Conservation (phyloP, 2,329 filamentous ascomycete species). For the Trichoderma atrobrunneum region DNA sequence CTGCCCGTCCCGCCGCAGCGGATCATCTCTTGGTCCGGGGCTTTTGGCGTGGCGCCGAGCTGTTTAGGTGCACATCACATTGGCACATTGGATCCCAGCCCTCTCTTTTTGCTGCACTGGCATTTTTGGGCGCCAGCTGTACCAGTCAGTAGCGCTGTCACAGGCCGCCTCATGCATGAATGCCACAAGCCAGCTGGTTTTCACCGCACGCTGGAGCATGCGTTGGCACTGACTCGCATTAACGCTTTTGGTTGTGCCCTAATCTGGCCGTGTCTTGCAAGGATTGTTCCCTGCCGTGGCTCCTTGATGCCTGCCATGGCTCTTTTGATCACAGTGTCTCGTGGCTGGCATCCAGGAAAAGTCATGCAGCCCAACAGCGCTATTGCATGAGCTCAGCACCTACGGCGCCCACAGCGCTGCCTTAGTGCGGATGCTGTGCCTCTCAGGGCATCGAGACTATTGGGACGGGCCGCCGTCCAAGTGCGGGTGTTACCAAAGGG, state of each 20-base stretch:
- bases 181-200: constrained; percentile 10
- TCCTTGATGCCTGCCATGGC: background rate
- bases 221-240: constrained; percentile 13
- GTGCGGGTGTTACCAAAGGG: background rate
- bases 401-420: background rate
- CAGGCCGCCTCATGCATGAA: constrained; percentile 15
- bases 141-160: background rate
- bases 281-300: background rate
- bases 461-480: background rate
- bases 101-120: background rate
- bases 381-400: background rate
- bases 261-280: background rate
- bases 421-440: background rate
- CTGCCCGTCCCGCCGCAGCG: constrained; percentile 18
- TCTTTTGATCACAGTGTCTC: background rate
- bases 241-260: constrained; percentile 2
- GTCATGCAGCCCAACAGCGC: constrained; percentile 9
- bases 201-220: constrained; percentile 8
- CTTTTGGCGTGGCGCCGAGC: background rate
- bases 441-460: background rate
- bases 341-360: background rate
- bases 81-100: background rate
- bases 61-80: background rate
- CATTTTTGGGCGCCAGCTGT: constrained; percentile 10
- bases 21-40: constrained; percentile 21